A percentile compares a stretch with the other conserved stretches of the same genome.
These are phyloP conservation scores for Dendrocalamus latiflorus DNA, from an alignment of 202 grass and related monocot species.

Conservation along the genomic window DNA sequence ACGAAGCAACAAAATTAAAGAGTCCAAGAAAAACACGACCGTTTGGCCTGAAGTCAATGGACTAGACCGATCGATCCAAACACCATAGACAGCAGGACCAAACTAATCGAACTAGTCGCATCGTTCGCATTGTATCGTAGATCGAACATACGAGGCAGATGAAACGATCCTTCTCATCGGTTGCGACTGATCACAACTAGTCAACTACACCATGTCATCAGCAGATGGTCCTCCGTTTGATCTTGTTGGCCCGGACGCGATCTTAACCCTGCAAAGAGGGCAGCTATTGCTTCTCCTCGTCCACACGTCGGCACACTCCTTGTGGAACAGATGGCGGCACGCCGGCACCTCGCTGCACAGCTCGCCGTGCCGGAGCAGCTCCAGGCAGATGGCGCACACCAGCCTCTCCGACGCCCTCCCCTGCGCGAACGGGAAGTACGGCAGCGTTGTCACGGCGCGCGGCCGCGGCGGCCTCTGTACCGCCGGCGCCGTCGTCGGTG, in stretches of 20 bases:
- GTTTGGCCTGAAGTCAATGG: too few species aligned
- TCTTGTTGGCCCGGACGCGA: neutral
- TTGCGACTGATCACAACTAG: neutral
- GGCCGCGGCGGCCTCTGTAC: neutral
- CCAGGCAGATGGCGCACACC: conserved; percentile 29
- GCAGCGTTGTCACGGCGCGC: neutral
- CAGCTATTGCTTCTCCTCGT: neutral
- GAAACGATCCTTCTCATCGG: neutral
- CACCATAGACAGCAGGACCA: too few species aligned
- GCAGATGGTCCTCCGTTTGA: neutral
- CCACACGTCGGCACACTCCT: neutral
- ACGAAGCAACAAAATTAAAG: too few species aligned
- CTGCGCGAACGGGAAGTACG: neutral
- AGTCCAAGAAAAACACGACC: too few species aligned
- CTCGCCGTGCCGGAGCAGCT: neutral
- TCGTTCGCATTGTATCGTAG: too few species aligned
- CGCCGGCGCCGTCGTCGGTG: too few species aligned
- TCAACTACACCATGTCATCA: conserved; percentile 6
- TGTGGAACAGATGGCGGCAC: conserved; percentile 23
- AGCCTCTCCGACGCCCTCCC: neutral
- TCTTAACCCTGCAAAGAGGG: conserved; percentile 8
- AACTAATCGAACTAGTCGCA: too few species aligned
- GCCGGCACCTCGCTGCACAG: conserved; percentile 8
- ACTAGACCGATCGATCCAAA: too few species aligned
- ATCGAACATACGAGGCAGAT: neutral